Percentiles rank a stretch among this genome's conserved stretches.
Evolutionary conservation across 495 filamentous ascomycete genomes (phyloP).

Genomic region (Lentithecium fluviatile): DNA sequence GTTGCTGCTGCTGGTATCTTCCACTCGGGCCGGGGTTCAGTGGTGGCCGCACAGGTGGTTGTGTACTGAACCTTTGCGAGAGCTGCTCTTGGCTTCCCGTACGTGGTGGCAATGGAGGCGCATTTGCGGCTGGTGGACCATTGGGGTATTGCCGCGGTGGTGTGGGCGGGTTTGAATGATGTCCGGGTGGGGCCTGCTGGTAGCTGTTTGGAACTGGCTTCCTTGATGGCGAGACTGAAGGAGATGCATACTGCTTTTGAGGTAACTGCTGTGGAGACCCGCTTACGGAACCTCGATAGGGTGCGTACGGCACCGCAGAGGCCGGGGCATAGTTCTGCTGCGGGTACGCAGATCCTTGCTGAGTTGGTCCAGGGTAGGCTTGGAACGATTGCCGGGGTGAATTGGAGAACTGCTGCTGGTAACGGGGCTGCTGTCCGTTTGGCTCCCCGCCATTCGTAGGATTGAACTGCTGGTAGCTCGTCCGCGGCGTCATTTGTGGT

Average conservation of each 20-base stretch:
- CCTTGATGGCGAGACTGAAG: background rate
- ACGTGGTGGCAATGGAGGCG: background rate
- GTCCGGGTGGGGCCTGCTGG: background rate
- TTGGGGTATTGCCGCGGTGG: background rate
- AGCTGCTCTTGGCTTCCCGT: background rate
- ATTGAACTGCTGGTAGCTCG: background rate
- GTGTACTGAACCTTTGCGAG: background rate
- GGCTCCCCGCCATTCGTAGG: too few species aligned
- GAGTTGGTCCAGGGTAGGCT: background rate
- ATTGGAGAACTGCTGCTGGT: too few species aligned
- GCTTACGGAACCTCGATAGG: background rate
- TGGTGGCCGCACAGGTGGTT: background rate
- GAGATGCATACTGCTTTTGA: background rate
- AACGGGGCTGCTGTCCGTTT: too few species aligned
- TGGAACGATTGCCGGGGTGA: background rate
- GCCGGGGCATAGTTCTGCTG: background rate
- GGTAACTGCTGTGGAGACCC: background rate
- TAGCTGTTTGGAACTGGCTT: background rate
- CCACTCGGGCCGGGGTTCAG: background rate
- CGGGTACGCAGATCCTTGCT: background rate
- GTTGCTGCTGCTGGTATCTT: background rate
- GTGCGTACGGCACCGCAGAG: background rate
- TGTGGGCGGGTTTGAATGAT: background rate
- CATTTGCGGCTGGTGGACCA: background rate
- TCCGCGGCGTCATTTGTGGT: background rate